Percentiles rank a stretch among this genome's conserved stretches.
These are phyloP conservation scores for Stramenopiles sp. DNA, from an alignment of 352 stramenopile genomes.

Conservation along the genomic window DNA sequence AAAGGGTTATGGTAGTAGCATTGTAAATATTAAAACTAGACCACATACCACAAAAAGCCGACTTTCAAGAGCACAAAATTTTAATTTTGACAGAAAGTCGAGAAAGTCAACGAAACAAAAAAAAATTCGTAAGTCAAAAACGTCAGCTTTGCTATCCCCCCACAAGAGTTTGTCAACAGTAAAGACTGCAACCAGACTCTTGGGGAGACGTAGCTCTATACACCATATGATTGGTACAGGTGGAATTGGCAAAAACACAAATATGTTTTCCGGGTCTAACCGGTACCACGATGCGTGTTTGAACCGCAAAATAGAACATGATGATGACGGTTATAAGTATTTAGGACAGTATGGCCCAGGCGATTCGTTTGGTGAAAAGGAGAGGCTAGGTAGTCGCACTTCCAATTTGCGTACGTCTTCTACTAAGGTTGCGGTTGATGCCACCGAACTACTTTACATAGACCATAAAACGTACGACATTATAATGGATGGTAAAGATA, in stretches of 20 bases:
- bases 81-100: too few species aligned
- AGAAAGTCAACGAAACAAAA: too few species aligned
- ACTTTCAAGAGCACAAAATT: too few species aligned
- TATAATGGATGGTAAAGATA: neutral
- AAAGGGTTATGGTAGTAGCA: neutral
- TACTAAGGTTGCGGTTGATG: neutral
- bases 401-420: neutral
- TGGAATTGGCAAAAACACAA: neutral
- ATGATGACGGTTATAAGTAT: conserved; percentile 1
- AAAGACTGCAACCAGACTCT: neutral
- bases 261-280: neutral
- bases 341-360: neutral
- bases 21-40: neutral
- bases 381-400: neutral
- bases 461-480: neutral
- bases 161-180: too few species aligned
- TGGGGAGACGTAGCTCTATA: neutral
- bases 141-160: too few species aligned
- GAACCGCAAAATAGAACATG: neutral
- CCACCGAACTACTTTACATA: neutral
- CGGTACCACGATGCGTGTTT: neutral
- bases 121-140: too few species aligned
- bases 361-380: neutral
- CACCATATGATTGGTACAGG: neutral
- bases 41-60: too few species aligned